phyloP scores from a whole-genome alignment of 148 eudicot genomes.

The Oxyria digyna region DNA sequence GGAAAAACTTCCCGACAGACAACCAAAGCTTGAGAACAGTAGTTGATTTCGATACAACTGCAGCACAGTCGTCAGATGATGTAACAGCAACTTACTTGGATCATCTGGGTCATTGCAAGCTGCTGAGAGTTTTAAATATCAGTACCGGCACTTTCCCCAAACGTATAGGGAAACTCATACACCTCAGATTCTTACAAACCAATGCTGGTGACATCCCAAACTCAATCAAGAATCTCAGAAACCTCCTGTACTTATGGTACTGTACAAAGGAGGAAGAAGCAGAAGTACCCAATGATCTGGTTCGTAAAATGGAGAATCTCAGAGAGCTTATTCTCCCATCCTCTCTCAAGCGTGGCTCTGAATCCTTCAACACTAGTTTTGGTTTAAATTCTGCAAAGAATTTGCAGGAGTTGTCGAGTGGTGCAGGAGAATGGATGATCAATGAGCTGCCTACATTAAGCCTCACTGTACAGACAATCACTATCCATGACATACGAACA shows the following conservation, averaged over 20 bases:
- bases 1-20: neutral
- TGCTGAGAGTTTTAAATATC: neutral
- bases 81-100: neutral
- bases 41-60: neutral
- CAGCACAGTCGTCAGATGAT: too few relatives aligned
- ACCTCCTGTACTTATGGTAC: neutral
- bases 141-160: neutral
- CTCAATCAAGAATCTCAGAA: neutral
- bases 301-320: neutral
- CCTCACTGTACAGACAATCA: too few relatives aligned
- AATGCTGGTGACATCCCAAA: neutral
- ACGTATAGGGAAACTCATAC: neutral
- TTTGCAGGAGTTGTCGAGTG: neutral
- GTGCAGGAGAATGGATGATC: neutral
- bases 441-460: neutral
- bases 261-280: neutral
- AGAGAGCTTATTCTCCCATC: neutral
- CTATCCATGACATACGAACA: neutral
- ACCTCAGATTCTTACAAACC: neutral
- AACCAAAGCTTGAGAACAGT: neutral
- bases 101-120: neutral
- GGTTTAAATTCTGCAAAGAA: neutral
- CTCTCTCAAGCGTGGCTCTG: neutral
- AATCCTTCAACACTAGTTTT: neutral
- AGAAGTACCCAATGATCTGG: neutral